Evolutionary conservation across 2,329 filamentous ascomycete genomes (phyloP).

Genomic region (Fusarium sulawesiense): DNA sequence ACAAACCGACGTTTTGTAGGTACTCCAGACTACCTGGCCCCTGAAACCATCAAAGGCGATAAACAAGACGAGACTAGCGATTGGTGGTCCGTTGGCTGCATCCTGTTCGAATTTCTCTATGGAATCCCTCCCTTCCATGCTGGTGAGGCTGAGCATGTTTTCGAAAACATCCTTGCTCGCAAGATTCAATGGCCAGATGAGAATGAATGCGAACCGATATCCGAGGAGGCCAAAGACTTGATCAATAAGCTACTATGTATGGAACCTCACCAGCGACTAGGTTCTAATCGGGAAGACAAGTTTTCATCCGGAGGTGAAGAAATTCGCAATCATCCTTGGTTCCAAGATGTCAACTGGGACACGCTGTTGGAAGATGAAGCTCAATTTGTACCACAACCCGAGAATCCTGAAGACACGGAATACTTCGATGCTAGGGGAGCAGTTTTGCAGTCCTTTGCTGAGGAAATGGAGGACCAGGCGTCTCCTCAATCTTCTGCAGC

Average conservation of each 20-base stretch:
- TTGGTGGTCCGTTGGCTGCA: constrained; percentile 99
- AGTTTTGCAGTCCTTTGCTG: constrained; percentile 89
- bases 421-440: constrained; percentile 96
- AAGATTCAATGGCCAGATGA: constrained; percentile 94
- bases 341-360: constrained; percentile 87
- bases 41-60: constrained; percentile 94
- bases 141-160: constrained; percentile 88
- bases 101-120: constrained; percentile 95
- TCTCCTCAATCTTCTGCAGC: constrained; percentile 78
- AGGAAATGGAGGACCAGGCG: constrained; percentile 91
- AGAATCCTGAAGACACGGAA: constrained; percentile 96
- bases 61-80: constrained; percentile 98
- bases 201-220: constrained; percentile 77
- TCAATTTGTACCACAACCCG: constrained; percentile 90
- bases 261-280: constrained; percentile 83
- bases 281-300: constrained; percentile 86
- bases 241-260: constrained; percentile 92
- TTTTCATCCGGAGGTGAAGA: constrained; percentile 87
- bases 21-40: constrained; percentile 95
- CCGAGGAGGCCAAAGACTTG: constrained; percentile 89
- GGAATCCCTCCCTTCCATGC: constrained; percentile 96
- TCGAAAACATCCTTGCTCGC: constrained; percentile 92
- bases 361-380: constrained; percentile 93
- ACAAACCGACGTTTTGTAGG: constrained; percentile 93
- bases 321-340: constrained; percentile 91